phyloP scores from a whole-genome alignment of 192 early-diverging fungal species.

The Radiomyces spectabilis region DNA sequence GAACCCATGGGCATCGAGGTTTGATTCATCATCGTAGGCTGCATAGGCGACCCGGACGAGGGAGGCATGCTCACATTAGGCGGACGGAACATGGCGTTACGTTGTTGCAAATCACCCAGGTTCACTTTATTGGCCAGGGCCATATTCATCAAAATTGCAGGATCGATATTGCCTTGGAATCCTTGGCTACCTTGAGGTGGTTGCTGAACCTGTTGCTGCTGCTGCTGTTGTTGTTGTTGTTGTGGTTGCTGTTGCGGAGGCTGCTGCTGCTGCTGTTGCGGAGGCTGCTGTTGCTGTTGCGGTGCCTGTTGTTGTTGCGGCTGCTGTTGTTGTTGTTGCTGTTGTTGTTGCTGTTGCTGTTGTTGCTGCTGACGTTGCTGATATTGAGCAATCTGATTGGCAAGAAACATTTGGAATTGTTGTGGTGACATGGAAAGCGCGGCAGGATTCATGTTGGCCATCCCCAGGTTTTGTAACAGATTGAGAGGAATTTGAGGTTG shows the following conservation, averaged over 20 bases:
- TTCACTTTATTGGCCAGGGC: too few species aligned
- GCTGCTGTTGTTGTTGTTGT: constrained; percentile 2
- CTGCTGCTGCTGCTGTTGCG: constrained; percentile 9
- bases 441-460: background rate
- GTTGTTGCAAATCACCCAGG: too few species aligned
- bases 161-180: too few species aligned
- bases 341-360: constrained; percentile 15
- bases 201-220: constrained; percentile 2
- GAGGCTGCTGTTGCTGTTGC: constrained; percentile 10
- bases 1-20: too few species aligned
- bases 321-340: constrained; percentile 4
- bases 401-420: constrained; percentile 17
- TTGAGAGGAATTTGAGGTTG: constrained; percentile 1
- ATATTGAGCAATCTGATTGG: background rate
- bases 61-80: too few species aligned
- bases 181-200: too few species aligned
- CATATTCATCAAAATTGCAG: too few species aligned
- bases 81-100: too few species aligned
- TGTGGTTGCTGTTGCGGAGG: background rate
- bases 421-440: constrained; percentile 7
- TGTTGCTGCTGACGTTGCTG: constrained; percentile 22
- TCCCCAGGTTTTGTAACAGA: constrained; percentile 5
- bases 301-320: background rate
- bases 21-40: too few species aligned
- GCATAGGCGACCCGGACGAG: too few species aligned